A percentile compares a stretch with the other conserved stretches of the same genome.
phyloP scores from a whole-genome alignment of 371 early-diverging fungal genomes.

The Mucor saturninus region DNA sequence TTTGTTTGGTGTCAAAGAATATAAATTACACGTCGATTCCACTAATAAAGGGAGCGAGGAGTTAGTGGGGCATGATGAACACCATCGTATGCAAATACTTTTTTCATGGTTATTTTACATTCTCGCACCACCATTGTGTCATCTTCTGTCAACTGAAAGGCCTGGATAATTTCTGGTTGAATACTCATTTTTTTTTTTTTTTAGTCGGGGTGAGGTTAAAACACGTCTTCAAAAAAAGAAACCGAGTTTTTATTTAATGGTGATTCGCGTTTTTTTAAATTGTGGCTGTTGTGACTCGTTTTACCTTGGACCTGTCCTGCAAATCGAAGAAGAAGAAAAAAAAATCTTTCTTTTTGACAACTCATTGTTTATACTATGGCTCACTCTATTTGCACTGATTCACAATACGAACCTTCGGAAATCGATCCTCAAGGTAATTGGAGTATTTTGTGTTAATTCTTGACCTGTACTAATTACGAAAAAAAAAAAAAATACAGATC shows the following conservation, averaged over 20 bases:
- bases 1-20: conserved; percentile 38
- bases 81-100: neutral
- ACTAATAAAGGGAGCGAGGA: neutral
- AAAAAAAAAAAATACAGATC: conserved; percentile 18
- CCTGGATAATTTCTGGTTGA: conserved; percentile 6
- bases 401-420: conserved; percentile 47
- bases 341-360: conserved; percentile 2
- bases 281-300: conserved; percentile 7
- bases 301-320: conserved; percentile 15
- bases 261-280: neutral
- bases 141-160: neutral
- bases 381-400: conserved; percentile 14
- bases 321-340: neutral
- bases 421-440: conserved; percentile 43
- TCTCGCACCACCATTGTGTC: neutral
- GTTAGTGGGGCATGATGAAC: neutral
- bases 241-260: neutral
- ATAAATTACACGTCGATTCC: conserved; percentile 40
- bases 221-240: neutral
- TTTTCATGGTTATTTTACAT: conserved; percentile 5
- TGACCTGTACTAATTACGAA: neutral
- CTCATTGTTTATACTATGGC: neutral
- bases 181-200: conserved; percentile 5
- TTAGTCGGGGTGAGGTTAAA: neutral
- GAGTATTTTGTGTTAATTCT: neutral